These are phyloP conservation scores for Cornus kousa DNA, from an alignment of 148 eudicot species.

Conservation along the genomic window DNA sequence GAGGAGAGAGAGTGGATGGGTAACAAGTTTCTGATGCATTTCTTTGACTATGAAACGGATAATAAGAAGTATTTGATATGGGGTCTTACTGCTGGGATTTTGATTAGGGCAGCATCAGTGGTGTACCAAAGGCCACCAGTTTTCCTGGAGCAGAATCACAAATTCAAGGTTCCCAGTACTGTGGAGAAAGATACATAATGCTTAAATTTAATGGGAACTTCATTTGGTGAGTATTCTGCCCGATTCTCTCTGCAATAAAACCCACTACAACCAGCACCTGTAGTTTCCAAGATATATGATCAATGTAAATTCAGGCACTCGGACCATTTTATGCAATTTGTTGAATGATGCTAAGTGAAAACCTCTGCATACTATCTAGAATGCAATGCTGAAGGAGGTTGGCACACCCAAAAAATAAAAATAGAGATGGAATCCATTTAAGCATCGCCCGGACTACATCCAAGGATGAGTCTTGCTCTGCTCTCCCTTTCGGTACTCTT, in stretches of 20 bases:
- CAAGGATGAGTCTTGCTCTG: too few relatives aligned
- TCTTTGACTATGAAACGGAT: slow-evolving; percentile 61
- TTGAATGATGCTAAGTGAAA: not conserved
- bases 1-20: slow-evolving; percentile 93
- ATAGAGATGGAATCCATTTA: too few relatives aligned
- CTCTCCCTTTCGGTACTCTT: too few relatives aligned
- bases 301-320: not conserved
- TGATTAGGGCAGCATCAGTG: slow-evolving; percentile 87
- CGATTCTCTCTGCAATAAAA: not conserved
- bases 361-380: not conserved
- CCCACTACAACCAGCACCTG: not conserved
- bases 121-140: slow-evolving; percentile 76
- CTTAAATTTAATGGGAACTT: slow-evolving; percentile 26
- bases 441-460: too few relatives aligned
- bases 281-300: not conserved
- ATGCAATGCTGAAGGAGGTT: too few relatives aligned
- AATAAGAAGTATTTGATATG: slow-evolving; percentile 64
- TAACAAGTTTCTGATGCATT: slow-evolving; percentile 70
- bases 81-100: slow-evolving; percentile 89
- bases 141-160: slow-evolving; percentile 63
- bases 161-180: slow-evolving; percentile 46
- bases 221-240: not conserved
- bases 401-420: too few relatives aligned
- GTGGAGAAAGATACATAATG: slow-evolving; percentile 41
- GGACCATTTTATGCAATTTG: not conserved